Evolutionary conservation across 345 rosid species (phyloP).

Genomic region (Aurinia saxatilis): DNA sequence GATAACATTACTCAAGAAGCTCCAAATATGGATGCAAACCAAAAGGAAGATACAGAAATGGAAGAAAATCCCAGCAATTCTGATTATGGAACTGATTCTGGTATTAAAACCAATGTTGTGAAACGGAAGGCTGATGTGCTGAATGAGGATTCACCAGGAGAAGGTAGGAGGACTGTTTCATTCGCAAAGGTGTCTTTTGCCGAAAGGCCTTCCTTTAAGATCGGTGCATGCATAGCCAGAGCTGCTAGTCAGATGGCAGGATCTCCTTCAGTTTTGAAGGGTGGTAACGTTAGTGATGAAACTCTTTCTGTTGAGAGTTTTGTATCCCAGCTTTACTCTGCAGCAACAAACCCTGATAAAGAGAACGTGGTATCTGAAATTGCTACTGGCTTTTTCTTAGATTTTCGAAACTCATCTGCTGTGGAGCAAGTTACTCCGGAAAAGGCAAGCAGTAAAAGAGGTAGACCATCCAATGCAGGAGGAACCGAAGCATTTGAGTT

Average conservation of each 20-base stretch:
- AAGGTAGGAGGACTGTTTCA: constrained; percentile 55
- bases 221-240: constrained; percentile 86
- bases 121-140: constrained; percentile 49
- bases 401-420: constrained; percentile 60
- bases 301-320: constrained; percentile 55
- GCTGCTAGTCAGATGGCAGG: constrained; percentile 93
- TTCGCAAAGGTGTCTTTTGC: constrained; percentile 50
- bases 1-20: constrained; percentile 11
- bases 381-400: constrained; percentile 60
- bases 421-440: constrained; percentile 31
- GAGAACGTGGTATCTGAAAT: constrained; percentile 40
- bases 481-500: constrained; percentile 78
- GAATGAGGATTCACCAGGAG: constrained; percentile 40
- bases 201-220: constrained; percentile 76
- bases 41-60: constrained; percentile 24
- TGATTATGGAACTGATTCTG: constrained; percentile 36
- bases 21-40: constrained; percentile 8
- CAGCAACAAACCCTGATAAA: constrained; percentile 58
- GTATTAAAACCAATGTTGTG: constrained; percentile 37
- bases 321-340: constrained; percentile 53
- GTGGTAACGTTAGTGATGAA: constrained; percentile 42
- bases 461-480: constrained; percentile 35
- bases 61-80: constrained; percentile 13
- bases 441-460: constrained; percentile 41
- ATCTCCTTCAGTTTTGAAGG: constrained; percentile 53